Conservation (phyloP, 163 green algal species). For the Coccomyxa subellipsoidea region DNA sequence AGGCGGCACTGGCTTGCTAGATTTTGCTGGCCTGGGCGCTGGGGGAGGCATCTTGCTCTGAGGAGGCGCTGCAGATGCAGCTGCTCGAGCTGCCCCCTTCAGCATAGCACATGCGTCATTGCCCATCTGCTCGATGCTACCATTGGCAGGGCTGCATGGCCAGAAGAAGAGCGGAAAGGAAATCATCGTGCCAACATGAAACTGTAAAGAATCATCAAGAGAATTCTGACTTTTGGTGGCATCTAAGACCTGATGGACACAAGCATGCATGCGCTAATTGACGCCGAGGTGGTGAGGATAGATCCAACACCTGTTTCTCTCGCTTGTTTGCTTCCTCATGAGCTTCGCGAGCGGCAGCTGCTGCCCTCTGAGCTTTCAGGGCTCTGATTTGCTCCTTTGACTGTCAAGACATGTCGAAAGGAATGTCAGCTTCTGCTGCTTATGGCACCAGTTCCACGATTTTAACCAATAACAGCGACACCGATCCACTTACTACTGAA, state of each 20-base stretch:
- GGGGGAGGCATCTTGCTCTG: not conserved
- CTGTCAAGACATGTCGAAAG: not conserved
- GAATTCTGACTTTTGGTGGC: not conserved
- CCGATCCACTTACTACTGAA: no score
- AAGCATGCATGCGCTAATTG: not conserved
- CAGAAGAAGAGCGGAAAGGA: no score
- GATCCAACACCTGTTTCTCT: not conserved
- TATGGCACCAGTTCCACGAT: no score
- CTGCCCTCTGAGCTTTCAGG: constrained; percentile 33
- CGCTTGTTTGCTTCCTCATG: not conserved
- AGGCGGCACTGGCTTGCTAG: not conserved
- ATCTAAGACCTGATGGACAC: not conserved
- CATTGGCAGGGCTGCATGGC: no score
- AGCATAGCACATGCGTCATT: no score
- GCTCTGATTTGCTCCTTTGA: constrained; percentile 34
- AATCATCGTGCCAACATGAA: no score
- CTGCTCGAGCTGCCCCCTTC: not conserved
- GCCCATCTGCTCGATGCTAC: no score
- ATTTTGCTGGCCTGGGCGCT: not conserved
- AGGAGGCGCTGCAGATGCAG: not conserved
- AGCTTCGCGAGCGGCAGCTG: constrained; percentile 12
- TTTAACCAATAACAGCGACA: no score
- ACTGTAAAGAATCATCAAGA: no score
- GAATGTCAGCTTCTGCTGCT: not conserved
- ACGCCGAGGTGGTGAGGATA: no score